Base-by-base conservation (phyloP, 352 stramenopile species). In the Lagenidium giganteum region DNA sequence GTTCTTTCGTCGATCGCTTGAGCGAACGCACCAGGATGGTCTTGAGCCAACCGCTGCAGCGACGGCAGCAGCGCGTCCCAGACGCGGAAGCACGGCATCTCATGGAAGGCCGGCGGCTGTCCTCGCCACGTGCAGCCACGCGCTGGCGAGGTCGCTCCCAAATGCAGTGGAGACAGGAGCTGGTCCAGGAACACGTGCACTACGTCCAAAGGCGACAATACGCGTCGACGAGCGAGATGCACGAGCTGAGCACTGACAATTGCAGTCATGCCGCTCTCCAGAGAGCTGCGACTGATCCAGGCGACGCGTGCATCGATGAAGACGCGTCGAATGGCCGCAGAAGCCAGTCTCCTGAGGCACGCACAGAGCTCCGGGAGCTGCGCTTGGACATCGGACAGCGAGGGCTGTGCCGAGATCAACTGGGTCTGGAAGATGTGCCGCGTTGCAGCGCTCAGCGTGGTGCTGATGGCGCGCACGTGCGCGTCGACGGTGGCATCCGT, bases 1-100 rank as follows among this genome's bases (percentile, higher is more conserved):
- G 41, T 1, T 3, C 47, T 50, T 20, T 35, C 14, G 8, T 47
- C 16, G 8, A 87, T 28, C 8, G 68, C 47, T 23, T 57, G 25
- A 3, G 28, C 23, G 20, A 81, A 52, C 5, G 51, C 26, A 2
- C 36, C 8, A 2, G 70, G 55, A 22, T 66, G 67, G 16, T 61
- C 50, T 13, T 63, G 52, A 20, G 55, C 70, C 26, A 77, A 58
- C 11, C 63, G 50, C 11, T 60, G 59, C 6, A 75, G 34, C 22
- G 83, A 76, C n/a, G 73, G 76, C 42, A 76, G 50, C 48, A 88
- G 33, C 9, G 66, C 39, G 20, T 76, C 67, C 76, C 76, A 88
- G 2, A 77, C 47, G 2, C 54, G 48, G 1, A 75, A 72, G 54
- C 76, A 88, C 20, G 53, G 53, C 76, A 88, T 88, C 5, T 68